A percentile compares a stretch with the other conserved stretches of the same genome.
Evolutionary conservation across 2,329 filamentous ascomycete species (phyloP).

Genomic region (Chaetoscypha palmicola): DNA sequence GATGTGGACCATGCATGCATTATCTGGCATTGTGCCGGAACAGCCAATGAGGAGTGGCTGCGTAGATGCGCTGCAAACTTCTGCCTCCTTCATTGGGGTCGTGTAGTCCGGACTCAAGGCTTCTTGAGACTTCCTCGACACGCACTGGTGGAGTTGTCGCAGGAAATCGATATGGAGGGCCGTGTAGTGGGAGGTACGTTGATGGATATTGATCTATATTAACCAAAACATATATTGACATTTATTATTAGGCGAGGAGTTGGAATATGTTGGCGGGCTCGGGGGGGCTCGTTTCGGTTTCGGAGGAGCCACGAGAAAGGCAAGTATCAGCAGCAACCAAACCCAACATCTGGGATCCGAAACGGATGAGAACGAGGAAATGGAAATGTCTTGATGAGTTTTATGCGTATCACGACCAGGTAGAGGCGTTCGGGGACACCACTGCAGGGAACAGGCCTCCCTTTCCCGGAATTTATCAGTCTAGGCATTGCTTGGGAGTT

Average conservation of each 20-base stretch:
- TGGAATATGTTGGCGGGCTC: conserved; percentile 40
- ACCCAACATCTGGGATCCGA: conserved; percentile 49
- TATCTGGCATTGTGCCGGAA: conserved; percentile 88
- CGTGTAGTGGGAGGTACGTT: conserved; percentile 79
- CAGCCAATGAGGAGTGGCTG: conserved; percentile 90
- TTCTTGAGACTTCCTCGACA: conserved; percentile 74
- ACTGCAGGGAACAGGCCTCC: not conserved
- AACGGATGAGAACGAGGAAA: conserved; percentile 53
- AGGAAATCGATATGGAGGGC: conserved; percentile 91
- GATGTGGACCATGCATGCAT: conserved; percentile 93
- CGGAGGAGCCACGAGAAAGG: conserved; percentile 45
- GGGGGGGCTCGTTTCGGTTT: conserved; percentile 42
- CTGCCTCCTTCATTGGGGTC: conserved; percentile 90
- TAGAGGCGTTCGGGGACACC: not conserved
- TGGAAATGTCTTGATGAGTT: conserved; percentile 45
- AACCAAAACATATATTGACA: conserved; percentile 17
- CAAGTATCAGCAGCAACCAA: conserved; percentile 52
- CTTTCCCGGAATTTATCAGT: not conserved
- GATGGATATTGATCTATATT: conserved; percentile 38
- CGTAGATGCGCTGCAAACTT: conserved; percentile 81
- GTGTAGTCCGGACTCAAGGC: conserved; percentile 80
- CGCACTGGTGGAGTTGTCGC: conserved; percentile 82
- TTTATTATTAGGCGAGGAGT: conserved; percentile 27
- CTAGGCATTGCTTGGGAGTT: not conserved
- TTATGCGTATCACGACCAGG: conserved; percentile 5